A percentile compares a stretch with the other conserved stretches of the same genome.
phyloP scores from a whole-genome alignment of 2,329 filamentous ascomycete species.

The Cordyceps pruinosa region DNA sequence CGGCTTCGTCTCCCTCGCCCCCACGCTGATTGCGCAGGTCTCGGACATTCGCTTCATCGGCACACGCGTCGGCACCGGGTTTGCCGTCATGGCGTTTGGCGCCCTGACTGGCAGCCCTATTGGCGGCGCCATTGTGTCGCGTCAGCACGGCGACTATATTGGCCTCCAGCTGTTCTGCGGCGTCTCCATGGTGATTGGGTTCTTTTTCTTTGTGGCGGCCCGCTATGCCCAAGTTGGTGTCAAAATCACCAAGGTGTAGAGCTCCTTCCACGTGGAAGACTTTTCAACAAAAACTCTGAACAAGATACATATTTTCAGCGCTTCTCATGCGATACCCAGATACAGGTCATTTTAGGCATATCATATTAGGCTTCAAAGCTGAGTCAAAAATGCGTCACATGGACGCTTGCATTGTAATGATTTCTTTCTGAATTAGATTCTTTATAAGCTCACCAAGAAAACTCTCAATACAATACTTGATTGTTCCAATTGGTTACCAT shows the following conservation, averaged over 20 bases:
- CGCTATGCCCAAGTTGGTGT: slow-evolving; percentile 31
- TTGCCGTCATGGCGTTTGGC: slow-evolving; percentile 55
- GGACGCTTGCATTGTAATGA: background rate
- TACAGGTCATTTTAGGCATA: background rate
- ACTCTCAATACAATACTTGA: too few relatives aligned
- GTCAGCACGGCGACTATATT: slow-evolving; percentile 46
- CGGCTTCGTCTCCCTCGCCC: slow-evolving; percentile 55
- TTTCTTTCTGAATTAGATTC: background rate
- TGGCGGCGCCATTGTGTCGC: slow-evolving; percentile 52
- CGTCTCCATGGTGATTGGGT: slow-evolving; percentile 33
- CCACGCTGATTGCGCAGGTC: slow-evolving; percentile 62
- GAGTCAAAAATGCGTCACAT: background rate
- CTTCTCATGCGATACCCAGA: background rate
- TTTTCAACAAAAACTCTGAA: background rate
- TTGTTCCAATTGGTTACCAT: too few relatives aligned
- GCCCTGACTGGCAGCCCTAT: slow-evolving; percentile 63
- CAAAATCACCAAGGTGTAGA: background rate
- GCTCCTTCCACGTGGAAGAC: too few relatives aligned
- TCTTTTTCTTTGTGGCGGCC: slow-evolving; percentile 23
- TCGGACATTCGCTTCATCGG: slow-evolving; percentile 64
- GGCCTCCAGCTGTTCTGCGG: slow-evolving; percentile 62
- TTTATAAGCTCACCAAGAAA: background rate
- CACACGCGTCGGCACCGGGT: slow-evolving; percentile 57
- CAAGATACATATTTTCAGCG: background rate
- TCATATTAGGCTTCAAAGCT: background rate